phyloP scores from a whole-genome alignment of 768 basidiomycete species.

The Exsudoporus frostii region DNA sequence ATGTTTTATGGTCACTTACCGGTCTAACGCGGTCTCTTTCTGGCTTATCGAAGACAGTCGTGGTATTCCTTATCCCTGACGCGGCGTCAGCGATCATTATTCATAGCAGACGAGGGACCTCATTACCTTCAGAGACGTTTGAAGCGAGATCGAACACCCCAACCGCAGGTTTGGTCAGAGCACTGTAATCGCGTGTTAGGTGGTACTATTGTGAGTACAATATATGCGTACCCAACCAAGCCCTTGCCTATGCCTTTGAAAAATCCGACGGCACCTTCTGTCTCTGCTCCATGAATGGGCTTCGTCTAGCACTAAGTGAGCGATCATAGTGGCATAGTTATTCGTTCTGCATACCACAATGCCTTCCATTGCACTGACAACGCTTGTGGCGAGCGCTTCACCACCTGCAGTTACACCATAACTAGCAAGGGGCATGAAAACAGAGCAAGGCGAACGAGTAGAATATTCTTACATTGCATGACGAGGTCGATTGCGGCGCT shows the following conservation, averaged over 20 bases:
- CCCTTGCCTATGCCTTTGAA: constrained; percentile 98
- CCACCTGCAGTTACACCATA: constrained; percentile 97
- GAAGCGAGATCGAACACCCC: constrained; percentile 96
- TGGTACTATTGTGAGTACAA: not conserved
- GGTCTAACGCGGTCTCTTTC: constrained; percentile 83
- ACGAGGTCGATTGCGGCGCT: constrained; percentile 89
- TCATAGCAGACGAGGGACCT: not conserved
- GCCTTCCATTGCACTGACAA: constrained; percentile 95
- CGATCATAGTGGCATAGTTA: not conserved
- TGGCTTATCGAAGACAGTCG: constrained; percentile 93
- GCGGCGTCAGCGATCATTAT: constrained; percentile 5
- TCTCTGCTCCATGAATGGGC: constrained; percentile 94
- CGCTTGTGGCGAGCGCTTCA: constrained; percentile 88
- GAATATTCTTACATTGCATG: constrained; percentile 76
- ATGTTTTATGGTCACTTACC: constrained; percentile 40
- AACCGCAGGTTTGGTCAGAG: constrained; percentile 93
- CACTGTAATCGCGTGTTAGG: constrained; percentile 41
- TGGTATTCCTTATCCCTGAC: constrained; percentile 93
- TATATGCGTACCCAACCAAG: constrained; percentile 70
- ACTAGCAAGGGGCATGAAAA: constrained; percentile 35
- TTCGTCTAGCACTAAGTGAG: constrained; percentile 62
- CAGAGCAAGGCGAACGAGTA: not conserved
- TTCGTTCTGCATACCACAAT: constrained; percentile 61
- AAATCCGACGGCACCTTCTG: constrained; percentile 91
- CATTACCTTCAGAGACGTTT: constrained; percentile 83